Base-by-base conservation (phyloP, 2,329 filamentous ascomycete species). In the Onygenales sp. region DNA sequence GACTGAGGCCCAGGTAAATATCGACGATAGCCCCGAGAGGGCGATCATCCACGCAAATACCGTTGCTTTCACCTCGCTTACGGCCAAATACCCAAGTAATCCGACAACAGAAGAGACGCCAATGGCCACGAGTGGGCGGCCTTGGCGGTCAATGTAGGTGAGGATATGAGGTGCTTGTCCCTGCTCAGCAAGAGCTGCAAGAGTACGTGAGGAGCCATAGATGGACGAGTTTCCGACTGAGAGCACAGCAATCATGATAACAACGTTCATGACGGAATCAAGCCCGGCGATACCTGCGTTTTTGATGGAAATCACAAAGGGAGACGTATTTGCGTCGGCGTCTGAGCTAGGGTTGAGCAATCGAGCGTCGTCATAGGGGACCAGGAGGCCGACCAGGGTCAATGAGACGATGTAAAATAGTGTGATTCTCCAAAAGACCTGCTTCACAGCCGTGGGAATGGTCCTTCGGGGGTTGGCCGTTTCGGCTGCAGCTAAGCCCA, bases 161-260 rank as follows among this genome's bases (percentile, higher is more conserved):
- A 91, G 74, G 60, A 91, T 78, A 17, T 69, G 72, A 0, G 87
- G 87, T 0, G 87, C 87, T 66, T 87, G 88, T 46, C 80, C 76
- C 44, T 83, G 82, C 61, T 87, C 83, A 0, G 85, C 85, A 82
- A 91, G 87, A 71, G 83, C 89, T 0, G 90, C 71, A 1, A 92
- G 70, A 0, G 86, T 90, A 21, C 87, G 80, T 2, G 84, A 87
- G 44, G 82, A 76, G 3, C 74, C 72, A 60, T 77, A 76, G 45
- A 90, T 72, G 61, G 78, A 80, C 58, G 85, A 82, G 60, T 89
- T 89, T 0, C 80, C 82, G 0, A 85, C 77, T 0, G 84, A 88
- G 70, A 81, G 84, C 0, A 84, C 85, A 0, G 84, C 86, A 0
- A 83, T 87, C 60, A 90, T 77, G 59, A 91, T 84, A 27, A 90